A percentile compares a stretch with the other conserved stretches of the same genome.
Conservation (phyloP, 2,329 filamentous ascomycete species). For the Daldinia sp. region DNA sequence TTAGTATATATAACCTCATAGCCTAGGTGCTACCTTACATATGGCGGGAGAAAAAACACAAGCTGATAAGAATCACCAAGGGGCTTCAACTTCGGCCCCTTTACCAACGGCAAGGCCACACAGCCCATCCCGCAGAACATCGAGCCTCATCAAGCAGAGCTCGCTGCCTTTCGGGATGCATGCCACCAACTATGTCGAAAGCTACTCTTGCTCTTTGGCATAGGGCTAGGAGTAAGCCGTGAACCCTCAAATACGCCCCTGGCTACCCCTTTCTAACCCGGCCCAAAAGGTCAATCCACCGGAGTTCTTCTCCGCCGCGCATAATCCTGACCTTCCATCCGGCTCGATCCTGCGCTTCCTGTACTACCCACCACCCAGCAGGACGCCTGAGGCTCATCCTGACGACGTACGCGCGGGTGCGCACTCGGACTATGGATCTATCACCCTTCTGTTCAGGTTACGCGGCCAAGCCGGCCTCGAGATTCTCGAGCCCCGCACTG, state of each 20-base stretch:
- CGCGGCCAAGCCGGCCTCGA: conserved; percentile 88
- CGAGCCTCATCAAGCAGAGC: conserved; percentile 66
- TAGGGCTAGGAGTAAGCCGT: conserved; percentile 73
- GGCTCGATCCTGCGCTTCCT: conserved; percentile 77
- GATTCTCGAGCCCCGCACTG: conserved; percentile 72
- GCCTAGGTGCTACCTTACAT: background rate
- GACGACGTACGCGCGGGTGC: conserved; percentile 86
- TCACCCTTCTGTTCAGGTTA: conserved; percentile 86
- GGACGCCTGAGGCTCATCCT: conserved; percentile 57
- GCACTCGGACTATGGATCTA: conserved; percentile 85
- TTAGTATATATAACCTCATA: conserved; percentile 54
- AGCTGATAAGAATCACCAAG: conserved; percentile 58
- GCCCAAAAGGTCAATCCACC: conserved; percentile 57
- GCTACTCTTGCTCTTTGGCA: conserved; percentile 81
- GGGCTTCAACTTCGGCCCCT: conserved; percentile 92
- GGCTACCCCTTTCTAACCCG: conserved; percentile 7
- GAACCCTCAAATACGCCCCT: background rate
- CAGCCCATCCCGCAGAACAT: conserved; percentile 82
- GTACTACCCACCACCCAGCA: conserved; percentile 72
- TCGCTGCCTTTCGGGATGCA: conserved; percentile 74
- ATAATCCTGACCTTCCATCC: conserved; percentile 61
- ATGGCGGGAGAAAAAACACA: conserved; percentile 10
- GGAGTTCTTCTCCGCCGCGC: conserved; percentile 67
- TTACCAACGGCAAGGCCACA: conserved; percentile 73
- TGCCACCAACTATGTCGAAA: conserved; percentile 80